These are phyloP conservation scores for Trypanosoma boissoni DNA, from an alignment of 208 protist genomes.

Conservation along the genomic window DNA sequence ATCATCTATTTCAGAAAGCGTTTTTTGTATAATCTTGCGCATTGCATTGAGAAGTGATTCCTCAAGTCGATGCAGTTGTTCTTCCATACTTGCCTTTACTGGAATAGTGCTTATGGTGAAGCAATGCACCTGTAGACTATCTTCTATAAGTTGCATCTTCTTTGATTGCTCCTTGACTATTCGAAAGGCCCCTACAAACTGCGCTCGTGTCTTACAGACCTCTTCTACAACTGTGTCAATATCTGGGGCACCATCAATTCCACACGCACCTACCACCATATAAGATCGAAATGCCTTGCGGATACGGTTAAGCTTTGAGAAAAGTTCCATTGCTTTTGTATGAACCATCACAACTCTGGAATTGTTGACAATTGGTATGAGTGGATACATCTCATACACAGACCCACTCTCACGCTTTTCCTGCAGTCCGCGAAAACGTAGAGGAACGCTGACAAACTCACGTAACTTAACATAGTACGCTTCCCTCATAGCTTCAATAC, in stretches of 20 bases:
- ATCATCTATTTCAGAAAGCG: conserved; percentile 75
- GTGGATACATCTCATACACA: conserved; percentile 87
- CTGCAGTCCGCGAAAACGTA: conserved; percentile 91
- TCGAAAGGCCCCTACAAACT: conserved; percentile 86
- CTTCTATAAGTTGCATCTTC: conserved; percentile 89
- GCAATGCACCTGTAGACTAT: conserved; percentile 91
- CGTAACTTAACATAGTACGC: conserved; percentile 94
- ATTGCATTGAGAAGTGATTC: conserved; percentile 89
- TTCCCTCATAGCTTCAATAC: conserved; percentile 92
- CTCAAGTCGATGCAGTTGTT: conserved; percentile 88
- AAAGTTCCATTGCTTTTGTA: conserved; percentile 91
- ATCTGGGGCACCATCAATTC: conserved; percentile 81
- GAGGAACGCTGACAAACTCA: conserved; percentile 93
- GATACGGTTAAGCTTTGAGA: conserved; percentile 85
- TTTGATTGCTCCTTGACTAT: conserved; percentile 83
- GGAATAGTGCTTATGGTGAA: conserved; percentile 90
- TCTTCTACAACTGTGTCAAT: conserved; percentile 88
- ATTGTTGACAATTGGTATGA: conserved; percentile 86
- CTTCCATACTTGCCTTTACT: conserved; percentile 92
- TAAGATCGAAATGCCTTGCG: conserved; percentile 83
- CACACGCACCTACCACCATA: conserved; percentile 88
- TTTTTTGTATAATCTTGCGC: conserved; percentile 60
- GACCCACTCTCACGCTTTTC: conserved; percentile 57
- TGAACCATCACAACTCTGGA: conserved; percentile 87
- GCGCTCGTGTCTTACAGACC: conserved; percentile 31